phyloP scores from a whole-genome alignment of 306 rosid species.

The Datisca glomerata region DNA sequence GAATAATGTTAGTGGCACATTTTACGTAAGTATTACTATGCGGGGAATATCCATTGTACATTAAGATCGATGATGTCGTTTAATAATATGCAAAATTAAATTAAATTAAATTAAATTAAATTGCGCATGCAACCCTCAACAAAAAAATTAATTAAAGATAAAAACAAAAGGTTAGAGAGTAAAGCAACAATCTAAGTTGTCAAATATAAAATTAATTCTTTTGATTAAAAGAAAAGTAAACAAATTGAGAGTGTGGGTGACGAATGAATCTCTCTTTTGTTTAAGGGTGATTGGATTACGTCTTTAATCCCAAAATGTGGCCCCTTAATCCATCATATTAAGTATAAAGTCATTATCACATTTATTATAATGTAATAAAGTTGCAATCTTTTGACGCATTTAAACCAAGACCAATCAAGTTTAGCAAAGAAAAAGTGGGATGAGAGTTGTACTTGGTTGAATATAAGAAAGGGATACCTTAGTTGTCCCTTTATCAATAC shows the following conservation, averaged over 20 bases:
- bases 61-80: no score
- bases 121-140: no score
- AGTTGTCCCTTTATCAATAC: no score
- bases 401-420: constrained; percentile 21
- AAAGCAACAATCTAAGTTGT: no score
- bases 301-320: no score
- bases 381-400: constrained; percentile 13
- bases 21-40: constrained; percentile 4
- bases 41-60: constrained; percentile 25
- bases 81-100: no score
- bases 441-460: constrained; percentile 11
- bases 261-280: constrained; percentile 10
- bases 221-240: constrained; percentile 10
- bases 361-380: constrained; percentile 6
- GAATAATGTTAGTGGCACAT: constrained; percentile 2
- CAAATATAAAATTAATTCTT: no score
- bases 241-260: constrained; percentile 24
- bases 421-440: constrained; percentile 19
- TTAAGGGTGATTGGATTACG: constrained; percentile 27
- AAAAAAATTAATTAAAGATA: no score
- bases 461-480: no score
- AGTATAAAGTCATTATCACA: constrained; percentile 16
- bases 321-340: neutral
- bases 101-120: no score
- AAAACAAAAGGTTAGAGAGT: no score